phyloP scores from a whole-genome alignment of 371 early-diverging fungal genomes.

The Mortierella sp. region DNA sequence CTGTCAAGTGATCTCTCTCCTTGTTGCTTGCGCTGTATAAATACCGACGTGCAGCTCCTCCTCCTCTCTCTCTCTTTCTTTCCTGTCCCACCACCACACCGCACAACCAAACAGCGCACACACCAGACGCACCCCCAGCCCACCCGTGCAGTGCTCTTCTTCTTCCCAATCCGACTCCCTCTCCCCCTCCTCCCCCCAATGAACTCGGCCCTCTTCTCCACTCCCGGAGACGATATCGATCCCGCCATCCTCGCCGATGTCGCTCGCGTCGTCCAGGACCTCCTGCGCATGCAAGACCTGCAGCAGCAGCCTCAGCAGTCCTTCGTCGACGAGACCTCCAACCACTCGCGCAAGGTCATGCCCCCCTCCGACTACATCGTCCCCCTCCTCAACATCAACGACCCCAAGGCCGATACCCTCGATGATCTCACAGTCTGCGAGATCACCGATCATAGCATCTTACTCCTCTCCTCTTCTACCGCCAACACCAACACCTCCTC shows the following conservation, averaged over 20 bases:
- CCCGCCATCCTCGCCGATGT: constrained; percentile 48
- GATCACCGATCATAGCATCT: constrained; percentile 3
- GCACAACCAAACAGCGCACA: no score
- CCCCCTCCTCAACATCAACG: no score
- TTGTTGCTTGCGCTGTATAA: no score
- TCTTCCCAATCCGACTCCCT: neutral
- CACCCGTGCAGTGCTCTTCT: neutral
- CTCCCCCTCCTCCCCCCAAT: no score
- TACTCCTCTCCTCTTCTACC: constrained; percentile 19
- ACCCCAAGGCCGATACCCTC: neutral
- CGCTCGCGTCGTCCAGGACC: constrained; percentile 36
- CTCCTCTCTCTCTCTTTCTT: constrained; percentile 3
- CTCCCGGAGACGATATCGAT: constrained; percentile 35
- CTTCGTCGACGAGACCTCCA: neutral
- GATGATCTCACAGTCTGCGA: neutral
- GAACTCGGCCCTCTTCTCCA: neutral
- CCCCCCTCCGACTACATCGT: no score
- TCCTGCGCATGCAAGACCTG: constrained; percentile 35
- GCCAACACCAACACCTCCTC: no score
- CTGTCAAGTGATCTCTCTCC: no score
- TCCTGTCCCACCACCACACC: no score
- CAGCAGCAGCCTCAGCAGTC: constrained; percentile 9
- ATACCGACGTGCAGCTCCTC: no score
- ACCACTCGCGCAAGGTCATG: constrained; percentile 10
- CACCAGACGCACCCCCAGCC: no score